Conservation (phyloP, 805 yeast species). For the Wickerhamomyces bovis region DNA sequence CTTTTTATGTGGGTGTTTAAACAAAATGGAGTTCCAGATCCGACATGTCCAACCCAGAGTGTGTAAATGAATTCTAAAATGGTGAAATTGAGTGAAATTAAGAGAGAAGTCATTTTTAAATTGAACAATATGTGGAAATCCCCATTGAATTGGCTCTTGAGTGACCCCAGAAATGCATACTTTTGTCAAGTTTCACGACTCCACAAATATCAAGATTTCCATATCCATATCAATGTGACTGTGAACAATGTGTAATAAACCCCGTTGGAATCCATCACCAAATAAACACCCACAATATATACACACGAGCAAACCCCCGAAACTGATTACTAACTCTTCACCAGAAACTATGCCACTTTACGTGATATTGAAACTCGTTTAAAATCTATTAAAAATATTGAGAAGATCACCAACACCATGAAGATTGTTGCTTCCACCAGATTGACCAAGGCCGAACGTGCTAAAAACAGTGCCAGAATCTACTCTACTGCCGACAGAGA, state of each 20-base stretch:
- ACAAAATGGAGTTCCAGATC: background rate
- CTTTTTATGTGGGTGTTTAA: background rate
- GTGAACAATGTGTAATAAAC: no score
- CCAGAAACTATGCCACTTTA: conserved; percentile 92
- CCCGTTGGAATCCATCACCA: background rate
- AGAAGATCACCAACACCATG: conserved; percentile 99
- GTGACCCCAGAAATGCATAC: background rate
- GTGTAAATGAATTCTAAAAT: background rate
- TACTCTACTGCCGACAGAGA: conserved; percentile 76
- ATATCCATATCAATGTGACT: no score
- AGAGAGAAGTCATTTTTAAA: no score
- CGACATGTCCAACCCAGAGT: background rate
- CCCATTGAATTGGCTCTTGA: background rate
- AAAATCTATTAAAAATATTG: conserved; percentile 97
- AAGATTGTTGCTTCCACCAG: conserved; percentile 98
- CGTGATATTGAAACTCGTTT: conserved; percentile 98
- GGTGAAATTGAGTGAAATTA: background rate
- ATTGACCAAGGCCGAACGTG: conserved; percentile 90
- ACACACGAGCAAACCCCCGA: no score
- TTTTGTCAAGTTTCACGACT: background rate
- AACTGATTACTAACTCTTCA: conserved; percentile 12
- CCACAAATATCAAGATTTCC: background rate
- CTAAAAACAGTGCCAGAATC: conserved; percentile 82
- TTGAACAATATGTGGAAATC: background rate
- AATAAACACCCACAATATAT: background rate